Percentiles rank a stretch among this genome's conserved stretches.
phyloP scores from a whole-genome alignment of 768 basidiomycete species.

The Mycena capillaripes region DNA sequence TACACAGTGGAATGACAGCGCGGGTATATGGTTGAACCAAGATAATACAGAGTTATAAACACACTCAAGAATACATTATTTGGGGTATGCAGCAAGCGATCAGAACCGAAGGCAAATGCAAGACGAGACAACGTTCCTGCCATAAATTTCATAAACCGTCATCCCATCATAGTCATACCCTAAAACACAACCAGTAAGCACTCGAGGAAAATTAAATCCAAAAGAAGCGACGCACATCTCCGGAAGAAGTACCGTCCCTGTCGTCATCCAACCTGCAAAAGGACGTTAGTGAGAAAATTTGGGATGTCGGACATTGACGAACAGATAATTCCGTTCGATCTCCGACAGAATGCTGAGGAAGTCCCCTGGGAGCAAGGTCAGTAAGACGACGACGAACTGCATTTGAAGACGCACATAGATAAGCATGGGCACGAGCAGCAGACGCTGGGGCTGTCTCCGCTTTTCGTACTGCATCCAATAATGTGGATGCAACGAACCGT shows the following conservation, averaged over 20 bases:
- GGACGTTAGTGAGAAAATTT: slow-evolving; percentile 29
- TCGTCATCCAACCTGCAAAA: slow-evolving; percentile 74
- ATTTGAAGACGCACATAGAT: slow-evolving; percentile 73
- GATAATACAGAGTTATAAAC: slow-evolving; percentile 31
- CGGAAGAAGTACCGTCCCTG: slow-evolving; percentile 71
- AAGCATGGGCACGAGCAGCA: slow-evolving; percentile 88
- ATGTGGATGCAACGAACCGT: slow-evolving; percentile 91
- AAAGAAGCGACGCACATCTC: slow-evolving; percentile 41
- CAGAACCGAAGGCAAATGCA: slow-evolving; percentile 27
- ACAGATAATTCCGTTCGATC: slow-evolving; percentile 93
- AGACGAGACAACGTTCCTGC: slow-evolving; percentile 17
- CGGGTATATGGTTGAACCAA: neutral
- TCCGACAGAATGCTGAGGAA: slow-evolving; percentile 92
- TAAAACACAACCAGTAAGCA: neutral
- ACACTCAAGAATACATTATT: slow-evolving; percentile 27
- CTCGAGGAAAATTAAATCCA: neutral
- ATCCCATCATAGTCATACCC: slow-evolving; percentile 33
- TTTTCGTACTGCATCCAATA: slow-evolving; percentile 87
- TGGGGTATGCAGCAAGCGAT: slow-evolving; percentile 24
- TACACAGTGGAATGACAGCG: slow-evolving; percentile 17
- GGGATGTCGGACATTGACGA: slow-evolving; percentile 44
- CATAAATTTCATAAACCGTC: slow-evolving; percentile 5
- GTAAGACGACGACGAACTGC: neutral
- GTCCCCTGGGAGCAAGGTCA: slow-evolving; percentile 71
- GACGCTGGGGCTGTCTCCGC: slow-evolving; percentile 85